Conservation (phyloP, 495 filamentous ascomycete species). For the Aspergillus mulundensis region DNA sequence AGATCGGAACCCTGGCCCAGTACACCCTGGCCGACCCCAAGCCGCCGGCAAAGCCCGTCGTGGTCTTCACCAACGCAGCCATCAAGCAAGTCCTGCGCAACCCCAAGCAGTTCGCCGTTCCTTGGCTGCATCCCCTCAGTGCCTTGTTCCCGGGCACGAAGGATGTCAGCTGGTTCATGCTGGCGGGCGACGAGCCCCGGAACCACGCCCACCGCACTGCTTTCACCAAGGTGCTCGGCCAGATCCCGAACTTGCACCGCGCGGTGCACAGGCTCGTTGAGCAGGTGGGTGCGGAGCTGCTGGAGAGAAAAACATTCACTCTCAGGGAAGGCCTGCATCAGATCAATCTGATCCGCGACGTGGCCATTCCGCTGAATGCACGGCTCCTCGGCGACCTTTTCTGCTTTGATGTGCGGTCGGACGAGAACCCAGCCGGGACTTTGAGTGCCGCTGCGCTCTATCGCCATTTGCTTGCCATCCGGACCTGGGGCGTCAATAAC, state of each 20-base stretch:
- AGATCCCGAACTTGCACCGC: background rate
- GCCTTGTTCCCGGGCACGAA: background rate
- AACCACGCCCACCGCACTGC: background rate
- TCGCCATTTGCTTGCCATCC: background rate
- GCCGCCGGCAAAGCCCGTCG: no score
- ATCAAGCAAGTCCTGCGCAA: background rate
- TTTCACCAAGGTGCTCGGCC: background rate
- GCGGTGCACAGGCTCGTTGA: background rate
- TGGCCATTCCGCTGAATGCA: background rate
- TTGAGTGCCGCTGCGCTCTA: background rate
- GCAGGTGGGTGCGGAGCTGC: no score
- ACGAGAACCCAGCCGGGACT: background rate
- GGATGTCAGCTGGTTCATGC: background rate
- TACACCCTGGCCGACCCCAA: no score
- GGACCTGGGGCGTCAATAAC: conserved; percentile 2
- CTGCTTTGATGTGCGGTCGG: background rate
- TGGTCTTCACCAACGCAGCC: no score
- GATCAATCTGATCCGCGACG: background rate
- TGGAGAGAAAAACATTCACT: no score
- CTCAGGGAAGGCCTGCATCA: no score
- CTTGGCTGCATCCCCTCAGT: background rate
- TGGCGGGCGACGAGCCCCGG: background rate
- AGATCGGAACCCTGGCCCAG: no score
- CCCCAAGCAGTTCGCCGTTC: background rate
- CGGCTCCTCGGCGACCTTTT: background rate